Evolutionary conservation across 2,329 filamentous ascomycete genomes (phyloP).

Genomic region (Didymella pomorum): DNA sequence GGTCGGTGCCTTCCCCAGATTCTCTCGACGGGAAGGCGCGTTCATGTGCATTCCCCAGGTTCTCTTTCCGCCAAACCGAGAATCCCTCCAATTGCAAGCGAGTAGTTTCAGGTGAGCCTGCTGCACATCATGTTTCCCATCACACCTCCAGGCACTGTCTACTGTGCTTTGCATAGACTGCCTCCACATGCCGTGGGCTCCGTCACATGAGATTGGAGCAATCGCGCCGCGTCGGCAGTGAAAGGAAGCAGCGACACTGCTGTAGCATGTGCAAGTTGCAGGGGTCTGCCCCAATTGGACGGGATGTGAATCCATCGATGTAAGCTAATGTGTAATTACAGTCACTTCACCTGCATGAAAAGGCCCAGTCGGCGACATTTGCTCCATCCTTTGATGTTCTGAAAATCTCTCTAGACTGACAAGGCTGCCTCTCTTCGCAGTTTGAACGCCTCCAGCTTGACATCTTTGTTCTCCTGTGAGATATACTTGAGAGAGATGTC

Average conservation of each 20-base stretch:
- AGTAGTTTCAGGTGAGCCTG: slow-evolving; percentile 2
- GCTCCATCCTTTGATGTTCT: slow-evolving; percentile 2
- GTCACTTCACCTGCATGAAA: slow-evolving; percentile 11
- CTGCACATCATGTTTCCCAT: slow-evolving; percentile 5
- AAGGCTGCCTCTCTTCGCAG: slow-evolving; percentile 25
- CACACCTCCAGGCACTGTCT: neutral
- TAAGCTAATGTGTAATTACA: slow-evolving; percentile 13
- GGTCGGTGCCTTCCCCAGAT: neutral
- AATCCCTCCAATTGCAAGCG: slow-evolving; percentile 9
- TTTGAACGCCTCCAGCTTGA: slow-evolving; percentile 48
- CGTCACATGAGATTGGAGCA: slow-evolving; percentile 13
- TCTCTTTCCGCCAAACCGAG: slow-evolving; percentile 5
- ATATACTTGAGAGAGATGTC: slow-evolving; percentile 42
- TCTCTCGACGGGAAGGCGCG: neutral
- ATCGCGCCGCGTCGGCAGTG: neutral
- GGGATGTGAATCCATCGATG: neutral
- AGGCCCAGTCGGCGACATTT: slow-evolving; percentile 10
- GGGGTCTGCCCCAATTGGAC: slow-evolving; percentile 1
- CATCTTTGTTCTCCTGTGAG: slow-evolving; percentile 38
- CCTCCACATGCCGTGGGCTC: neutral
- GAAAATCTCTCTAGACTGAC: neutral
- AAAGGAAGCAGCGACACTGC: neutral
- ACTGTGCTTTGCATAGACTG: neutral
- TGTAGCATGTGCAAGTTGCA: slow-evolving; percentile 14
- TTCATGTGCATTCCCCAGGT: slow-evolving; percentile 15